Base-by-base conservation (phyloP, 371 early-diverging fungal genomes). In the Mucor indicus region DNA sequence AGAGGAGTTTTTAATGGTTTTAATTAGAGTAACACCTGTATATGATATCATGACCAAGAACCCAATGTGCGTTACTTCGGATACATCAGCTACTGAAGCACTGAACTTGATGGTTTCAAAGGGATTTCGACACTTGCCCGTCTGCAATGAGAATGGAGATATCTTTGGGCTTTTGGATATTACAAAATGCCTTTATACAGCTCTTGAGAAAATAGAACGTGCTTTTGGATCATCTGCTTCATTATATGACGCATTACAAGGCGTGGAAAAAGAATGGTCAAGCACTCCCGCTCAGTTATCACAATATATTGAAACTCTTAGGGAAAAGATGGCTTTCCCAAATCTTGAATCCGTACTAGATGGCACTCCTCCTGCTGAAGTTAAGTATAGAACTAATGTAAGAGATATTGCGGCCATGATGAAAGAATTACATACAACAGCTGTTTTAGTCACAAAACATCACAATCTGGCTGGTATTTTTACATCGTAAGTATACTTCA, bases 91-190 rank as follows among this genome's bases (percentile, higher is more conserved):
- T n/a, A 91, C 91, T 2, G 96, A 95, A 53, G 98, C 98, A 12
- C 69, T 98, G 29, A 88, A 89, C 60, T 80, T 91, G 47, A 97
- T 98, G 98, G 94, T 95, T 10, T 76, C 80, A 12, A 82, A 90
- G 36, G 88, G 92, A 21, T 98, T 96, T 77, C 83, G 98, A 37
- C 98, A 98, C 64, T 74, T 98, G 72, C 73, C 73, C 27, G 73
- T 73, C 23, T 86, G 90, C 59, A 81, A 85, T 59, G 85, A 87
- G 50, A 81, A 84, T 55, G 89, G 85, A 32, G 92, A 91, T 54
- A 90, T 96, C 33, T 90, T 95, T 41, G 95, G 96, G 13, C 62
- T 94, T 40, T 70, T 95, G 40, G 96, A 96, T 67, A 92, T 96
- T 57, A 94, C 95, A 45, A 93, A 93, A 55, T 92, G 93, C 66